A percentile compares a stretch with the other conserved stretches of the same genome.
Evolutionary conservation across 495 filamentous ascomycete species (phyloP).

Genomic region (Astrothelium macrocarpum): DNA sequence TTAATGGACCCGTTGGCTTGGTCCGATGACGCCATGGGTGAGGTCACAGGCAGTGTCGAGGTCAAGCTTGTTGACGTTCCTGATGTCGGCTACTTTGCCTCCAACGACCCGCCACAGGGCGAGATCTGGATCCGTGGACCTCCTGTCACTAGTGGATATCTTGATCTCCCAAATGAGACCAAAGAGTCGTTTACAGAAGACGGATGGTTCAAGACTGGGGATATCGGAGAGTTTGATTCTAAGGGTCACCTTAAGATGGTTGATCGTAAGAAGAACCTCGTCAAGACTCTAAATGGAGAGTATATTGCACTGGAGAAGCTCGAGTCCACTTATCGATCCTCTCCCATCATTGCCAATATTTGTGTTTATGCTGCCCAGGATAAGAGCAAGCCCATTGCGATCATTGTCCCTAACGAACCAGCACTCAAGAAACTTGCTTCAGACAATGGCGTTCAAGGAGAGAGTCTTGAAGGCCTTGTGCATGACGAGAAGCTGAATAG

Average conservation of each 20-base stretch:
- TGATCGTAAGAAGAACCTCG: slow-evolving; percentile 96
- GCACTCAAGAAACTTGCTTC: slow-evolving; percentile 76
- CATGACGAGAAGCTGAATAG: slow-evolving; percentile 73
- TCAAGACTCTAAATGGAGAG: slow-evolving; percentile 93
- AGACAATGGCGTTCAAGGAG: slow-evolving; percentile 59
- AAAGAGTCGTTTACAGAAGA: slow-evolving; percentile 61
- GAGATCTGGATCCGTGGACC: slow-evolving; percentile 88
- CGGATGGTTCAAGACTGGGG: slow-evolving; percentile 94
- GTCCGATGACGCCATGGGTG: slow-evolving; percentile 72
- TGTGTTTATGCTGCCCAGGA: slow-evolving; percentile 80
- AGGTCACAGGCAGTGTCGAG: slow-evolving; percentile 72
- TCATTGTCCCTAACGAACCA: slow-evolving; percentile 83
- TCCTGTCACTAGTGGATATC: slow-evolving; percentile 64
- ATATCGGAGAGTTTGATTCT: slow-evolving; percentile 82
- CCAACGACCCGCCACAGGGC: slow-evolving; percentile 84
- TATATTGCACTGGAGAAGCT: slow-evolving; percentile 99
- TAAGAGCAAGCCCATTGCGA: slow-evolving; percentile 79
- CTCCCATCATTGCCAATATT: slow-evolving; percentile 82
- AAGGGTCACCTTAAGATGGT: slow-evolving; percentile 80
- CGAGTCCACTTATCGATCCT: slow-evolving; percentile 85
- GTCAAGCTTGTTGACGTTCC: slow-evolving; percentile 92
- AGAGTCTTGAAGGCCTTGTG: slow-evolving; percentile 64
- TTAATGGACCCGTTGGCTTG: slow-evolving; percentile 85
- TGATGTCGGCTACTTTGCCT: slow-evolving; percentile 82
- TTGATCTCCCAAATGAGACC: slow-evolving; percentile 75